phyloP scores from a whole-genome alignment of 2,329 filamentous ascomycete species.

The Aureobasidium subglaciale region DNA sequence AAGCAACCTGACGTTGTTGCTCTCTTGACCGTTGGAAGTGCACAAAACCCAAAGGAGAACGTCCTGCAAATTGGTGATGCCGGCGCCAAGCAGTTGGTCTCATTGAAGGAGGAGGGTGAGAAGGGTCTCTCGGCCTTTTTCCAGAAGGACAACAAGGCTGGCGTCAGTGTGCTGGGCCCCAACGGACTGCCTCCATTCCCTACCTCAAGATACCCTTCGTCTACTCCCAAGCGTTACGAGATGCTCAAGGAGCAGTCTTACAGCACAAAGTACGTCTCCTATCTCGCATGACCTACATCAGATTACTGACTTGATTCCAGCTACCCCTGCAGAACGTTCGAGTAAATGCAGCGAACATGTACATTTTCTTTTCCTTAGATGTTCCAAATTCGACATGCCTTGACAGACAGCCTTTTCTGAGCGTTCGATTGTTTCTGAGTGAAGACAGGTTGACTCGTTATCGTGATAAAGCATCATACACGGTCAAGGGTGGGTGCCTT shows the following conservation, averaged over 20 bases:
- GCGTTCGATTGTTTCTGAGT: neutral
- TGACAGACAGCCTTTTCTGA: neutral
- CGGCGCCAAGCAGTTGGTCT: slow-evolving; percentile 67
- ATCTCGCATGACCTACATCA: neutral
- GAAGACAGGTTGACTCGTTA: neutral
- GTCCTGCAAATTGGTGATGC: slow-evolving; percentile 64
- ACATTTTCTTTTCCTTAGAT: slow-evolving; percentile 9
- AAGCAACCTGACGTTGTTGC: slow-evolving; percentile 79
- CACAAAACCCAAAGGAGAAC: slow-evolving; percentile 71
- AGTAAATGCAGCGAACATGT: slow-evolving; percentile 21
- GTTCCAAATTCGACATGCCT: slow-evolving; percentile 7
- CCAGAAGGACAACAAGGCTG: slow-evolving; percentile 53
- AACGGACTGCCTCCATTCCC: slow-evolving; percentile 83
- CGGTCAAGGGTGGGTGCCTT: neutral
- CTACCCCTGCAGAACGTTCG: slow-evolving; percentile 42
- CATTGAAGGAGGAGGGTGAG: slow-evolving; percentile 66
- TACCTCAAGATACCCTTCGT: slow-evolving; percentile 54
- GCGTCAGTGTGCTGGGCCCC: slow-evolving; percentile 58
- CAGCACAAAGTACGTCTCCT: slow-evolving; percentile 19
- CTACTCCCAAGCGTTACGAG: slow-evolving; percentile 60
- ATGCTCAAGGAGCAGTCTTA: slow-evolving; percentile 68
- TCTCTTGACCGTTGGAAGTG: slow-evolving; percentile 77
- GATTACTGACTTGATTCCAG: slow-evolving; percentile 24
- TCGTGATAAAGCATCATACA: neutral
- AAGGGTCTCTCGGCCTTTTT: slow-evolving; percentile 67